Evolutionary conservation across 1,284 basidiomycete genomes (phyloP).

Genomic region (Pulveroboletus sp.): DNA sequence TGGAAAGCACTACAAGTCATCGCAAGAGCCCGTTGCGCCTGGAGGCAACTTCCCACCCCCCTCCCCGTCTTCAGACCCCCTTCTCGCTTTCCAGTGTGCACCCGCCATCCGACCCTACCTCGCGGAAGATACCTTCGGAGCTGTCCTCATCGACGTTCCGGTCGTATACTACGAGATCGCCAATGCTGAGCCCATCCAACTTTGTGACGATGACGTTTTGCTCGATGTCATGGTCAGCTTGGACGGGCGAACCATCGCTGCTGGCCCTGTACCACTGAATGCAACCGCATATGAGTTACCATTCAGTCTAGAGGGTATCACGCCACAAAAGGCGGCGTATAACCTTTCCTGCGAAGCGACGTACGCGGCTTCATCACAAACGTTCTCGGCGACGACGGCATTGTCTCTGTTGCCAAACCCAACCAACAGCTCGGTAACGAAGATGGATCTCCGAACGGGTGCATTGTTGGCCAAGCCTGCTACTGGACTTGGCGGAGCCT

Average conservation of each 20-base stretch:
- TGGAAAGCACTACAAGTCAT: slow-evolving; percentile 32
- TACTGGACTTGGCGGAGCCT: slow-evolving; percentile 48
- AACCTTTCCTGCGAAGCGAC: slow-evolving; percentile 30
- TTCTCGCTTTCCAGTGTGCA: slow-evolving; percentile 36
- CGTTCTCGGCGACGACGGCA: slow-evolving; percentile 47
- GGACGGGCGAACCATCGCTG: slow-evolving; percentile 25
- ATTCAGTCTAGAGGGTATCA: slow-evolving; percentile 28
- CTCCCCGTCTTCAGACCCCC: slow-evolving; percentile 18
- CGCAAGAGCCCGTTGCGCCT: slow-evolving; percentile 13
- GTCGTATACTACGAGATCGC: slow-evolving; percentile 30
- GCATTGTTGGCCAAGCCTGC: slow-evolving; percentile 60
- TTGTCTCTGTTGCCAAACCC: slow-evolving; percentile 63
- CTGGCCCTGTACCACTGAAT: slow-evolving; percentile 32
- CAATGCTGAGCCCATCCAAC: slow-evolving; percentile 28
- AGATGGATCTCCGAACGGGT: slow-evolving; percentile 71
- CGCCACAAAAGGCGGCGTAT: slow-evolving; percentile 29
- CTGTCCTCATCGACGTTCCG: slow-evolving; percentile 31
- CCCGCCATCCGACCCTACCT: slow-evolving; percentile 37
- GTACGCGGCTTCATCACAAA: slow-evolving; percentile 38
- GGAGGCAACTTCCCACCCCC: slow-evolving; percentile 34
- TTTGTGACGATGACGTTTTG: neutral
- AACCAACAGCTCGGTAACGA: slow-evolving; percentile 56
- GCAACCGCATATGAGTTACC: slow-evolving; percentile 29
- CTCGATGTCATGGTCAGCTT: slow-evolving; percentile 32
- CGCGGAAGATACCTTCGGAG: slow-evolving; percentile 24